phyloP scores from a whole-genome alignment of 306 rosid genomes.

The Delonix regia region DNA sequence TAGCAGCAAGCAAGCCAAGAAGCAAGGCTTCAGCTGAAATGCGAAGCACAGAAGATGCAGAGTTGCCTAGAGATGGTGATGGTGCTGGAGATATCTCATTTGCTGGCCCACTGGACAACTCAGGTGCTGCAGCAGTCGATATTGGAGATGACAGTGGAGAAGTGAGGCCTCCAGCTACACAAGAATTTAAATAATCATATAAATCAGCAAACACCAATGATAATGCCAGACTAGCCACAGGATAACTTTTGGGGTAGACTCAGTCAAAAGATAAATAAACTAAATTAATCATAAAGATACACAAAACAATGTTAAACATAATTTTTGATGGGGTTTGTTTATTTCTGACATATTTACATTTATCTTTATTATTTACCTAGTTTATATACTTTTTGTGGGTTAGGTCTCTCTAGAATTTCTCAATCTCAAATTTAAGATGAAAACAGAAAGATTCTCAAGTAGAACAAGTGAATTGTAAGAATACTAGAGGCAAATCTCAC shows the following conservation, averaged over 20 bases:
- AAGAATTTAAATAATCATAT: background rate
- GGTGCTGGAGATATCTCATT: conserved; percentile 30
- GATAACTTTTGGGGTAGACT: no score
- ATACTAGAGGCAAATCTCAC: no score
- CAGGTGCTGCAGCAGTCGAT: conserved; percentile 27
- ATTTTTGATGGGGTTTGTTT: no score
- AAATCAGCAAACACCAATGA: conserved; percentile 17
- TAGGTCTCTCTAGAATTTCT: no score
- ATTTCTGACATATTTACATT: no score
- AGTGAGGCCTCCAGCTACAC: conserved; percentile 34
- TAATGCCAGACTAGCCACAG: no score
- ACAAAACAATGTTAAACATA: no score
- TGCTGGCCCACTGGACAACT: background rate
- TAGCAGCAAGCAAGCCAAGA: conserved; percentile 5
- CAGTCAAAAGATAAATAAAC: no score
- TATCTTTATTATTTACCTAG: no score
- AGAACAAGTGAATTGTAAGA: no score
- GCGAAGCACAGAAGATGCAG: conserved; percentile 36
- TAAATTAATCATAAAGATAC: no score
- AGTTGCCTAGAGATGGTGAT: conserved; percentile 22
- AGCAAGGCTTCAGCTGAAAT: conserved; percentile 31
- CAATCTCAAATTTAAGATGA: background rate
- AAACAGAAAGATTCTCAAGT: background rate
- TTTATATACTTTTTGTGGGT: no score
- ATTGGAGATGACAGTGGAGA: conserved; percentile 47